Conservation (phyloP, 768 basidiomycete species). For the Naganishia randhawae region DNA sequence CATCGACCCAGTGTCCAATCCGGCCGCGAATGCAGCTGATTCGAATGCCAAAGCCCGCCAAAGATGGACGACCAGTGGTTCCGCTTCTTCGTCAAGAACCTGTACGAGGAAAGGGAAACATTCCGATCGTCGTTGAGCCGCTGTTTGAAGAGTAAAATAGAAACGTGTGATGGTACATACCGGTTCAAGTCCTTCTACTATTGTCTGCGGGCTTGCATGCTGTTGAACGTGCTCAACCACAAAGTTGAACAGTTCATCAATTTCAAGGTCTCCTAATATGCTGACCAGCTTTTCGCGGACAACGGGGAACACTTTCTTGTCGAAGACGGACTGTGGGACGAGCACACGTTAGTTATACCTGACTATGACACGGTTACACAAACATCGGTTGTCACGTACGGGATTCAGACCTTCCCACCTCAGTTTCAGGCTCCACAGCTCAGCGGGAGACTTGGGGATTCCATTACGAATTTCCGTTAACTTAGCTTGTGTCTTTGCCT, state of each 20-base stretch:
- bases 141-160: not conserved
- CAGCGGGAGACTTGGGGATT: constrained; percentile 72
- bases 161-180: constrained; percentile 57
- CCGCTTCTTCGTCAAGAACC: constrained; percentile 91
- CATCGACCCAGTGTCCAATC: constrained; percentile 78
- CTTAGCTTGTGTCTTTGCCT: constrained; percentile 44
- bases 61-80: constrained; percentile 67
- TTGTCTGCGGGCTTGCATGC: constrained; percentile 75
- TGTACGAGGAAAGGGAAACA: constrained; percentile 46
- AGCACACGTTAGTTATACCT: not conserved
- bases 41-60: constrained; percentile 95
- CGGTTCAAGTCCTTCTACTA: constrained; percentile 84
- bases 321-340: constrained; percentile 63
- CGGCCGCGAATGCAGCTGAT: constrained; percentile 87
- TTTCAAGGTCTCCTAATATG: constrained; percentile 85
- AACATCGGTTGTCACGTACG: constrained; percentile 52
- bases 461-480: constrained; percentile 70
- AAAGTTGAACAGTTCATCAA: constrained; percentile 90
- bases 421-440: constrained; percentile 49
- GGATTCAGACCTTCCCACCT: constrained; percentile 88
- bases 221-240: constrained; percentile 89
- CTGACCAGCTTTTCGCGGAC: constrained; percentile 77
- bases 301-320: constrained; percentile 78
- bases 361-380: not conserved
- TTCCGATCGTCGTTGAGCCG: constrained; percentile 3